Conservation (phyloP, 768 basidiomycete species). For the Calvatia gigantea region DNA sequence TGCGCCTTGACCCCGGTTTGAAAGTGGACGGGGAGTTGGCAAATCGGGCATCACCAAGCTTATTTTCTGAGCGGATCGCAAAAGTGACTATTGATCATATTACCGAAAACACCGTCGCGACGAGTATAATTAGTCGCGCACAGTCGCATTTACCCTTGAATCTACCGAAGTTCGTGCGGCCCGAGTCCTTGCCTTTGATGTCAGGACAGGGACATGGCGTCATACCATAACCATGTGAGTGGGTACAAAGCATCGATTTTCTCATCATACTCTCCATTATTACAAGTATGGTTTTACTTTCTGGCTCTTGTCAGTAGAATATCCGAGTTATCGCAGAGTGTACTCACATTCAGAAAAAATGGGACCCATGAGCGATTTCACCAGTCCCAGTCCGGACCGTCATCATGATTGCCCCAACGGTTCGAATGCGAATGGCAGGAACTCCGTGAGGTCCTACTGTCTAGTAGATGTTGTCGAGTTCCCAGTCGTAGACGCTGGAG, state of each 20-base stretch:
- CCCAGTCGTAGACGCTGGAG: background rate
- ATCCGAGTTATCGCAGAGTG: background rate
- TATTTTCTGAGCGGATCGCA: conserved; percentile 2
- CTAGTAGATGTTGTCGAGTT: background rate
- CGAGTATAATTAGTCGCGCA: background rate
- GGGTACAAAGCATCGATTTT: conserved; percentile 5
- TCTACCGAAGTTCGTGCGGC: conserved; percentile 6
- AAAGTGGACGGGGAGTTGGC: too few relatives aligned
- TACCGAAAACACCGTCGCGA: conserved; percentile 1
- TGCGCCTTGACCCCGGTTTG: too few relatives aligned
- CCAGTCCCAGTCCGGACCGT: conserved; percentile 12
- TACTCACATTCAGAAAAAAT: background rate
- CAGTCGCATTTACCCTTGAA: conserved; percentile 3
- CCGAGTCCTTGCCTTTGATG: background rate
- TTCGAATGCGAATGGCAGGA: too few relatives aligned
- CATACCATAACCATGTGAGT: conserved; percentile 1
- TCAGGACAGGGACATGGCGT: background rate
- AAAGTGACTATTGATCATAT: background rate
- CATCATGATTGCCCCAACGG: background rate
- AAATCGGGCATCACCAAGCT: background rate
- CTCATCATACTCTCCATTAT: background rate
- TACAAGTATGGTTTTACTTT: conserved; percentile 9
- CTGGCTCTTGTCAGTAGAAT: background rate
- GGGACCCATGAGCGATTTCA: background rate
- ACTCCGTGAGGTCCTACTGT: background rate